phyloP scores from a whole-genome alignment of 2,329 filamentous ascomycete genomes.

The Uncinocarpus reesii region DNA sequence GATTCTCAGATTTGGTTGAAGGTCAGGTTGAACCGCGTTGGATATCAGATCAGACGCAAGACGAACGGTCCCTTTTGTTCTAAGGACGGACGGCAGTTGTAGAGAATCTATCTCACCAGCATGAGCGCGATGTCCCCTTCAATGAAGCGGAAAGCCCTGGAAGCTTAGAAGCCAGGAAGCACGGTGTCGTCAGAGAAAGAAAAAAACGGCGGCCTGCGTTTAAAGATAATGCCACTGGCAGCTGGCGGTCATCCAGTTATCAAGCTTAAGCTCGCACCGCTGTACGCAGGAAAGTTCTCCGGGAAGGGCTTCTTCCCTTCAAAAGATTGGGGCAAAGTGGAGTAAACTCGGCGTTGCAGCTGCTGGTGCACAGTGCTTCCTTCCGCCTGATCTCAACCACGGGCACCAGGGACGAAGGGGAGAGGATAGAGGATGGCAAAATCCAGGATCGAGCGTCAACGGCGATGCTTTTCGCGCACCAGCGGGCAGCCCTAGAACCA shows the following conservation, averaged over 20 bases:
- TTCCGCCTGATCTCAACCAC: constrained; percentile 11
- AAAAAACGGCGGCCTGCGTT: constrained; percentile 1
- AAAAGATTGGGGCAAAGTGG: constrained; percentile 5
- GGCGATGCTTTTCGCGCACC: constrained; percentile 5
- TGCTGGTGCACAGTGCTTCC: constrained; percentile 2
- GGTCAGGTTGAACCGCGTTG: neutral
- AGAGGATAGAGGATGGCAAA: constrained; percentile 9
- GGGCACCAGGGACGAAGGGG: neutral
- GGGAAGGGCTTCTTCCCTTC: neutral
- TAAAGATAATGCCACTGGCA: constrained; percentile 6
- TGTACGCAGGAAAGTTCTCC: constrained; percentile 1
- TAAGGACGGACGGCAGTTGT: neutral
- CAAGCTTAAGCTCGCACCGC: constrained; percentile 10
- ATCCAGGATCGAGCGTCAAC: constrained; percentile 4
- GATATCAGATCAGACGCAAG: neutral
- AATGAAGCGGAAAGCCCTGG: constrained; percentile 15
- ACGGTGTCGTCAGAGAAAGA: constrained; percentile 10
- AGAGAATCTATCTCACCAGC: constrained; percentile 17
- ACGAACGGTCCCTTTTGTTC: neutral
- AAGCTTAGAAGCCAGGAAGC: neutral
- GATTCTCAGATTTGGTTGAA: neutral
- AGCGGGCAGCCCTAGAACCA: constrained; percentile 1
- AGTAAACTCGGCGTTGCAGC: constrained; percentile 9
- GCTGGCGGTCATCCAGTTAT: constrained; percentile 1
- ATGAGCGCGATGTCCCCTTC: constrained; percentile 22